A percentile compares a stretch with the other conserved stretches of the same genome.
phyloP scores from a whole-genome alignment of 768 basidiomycete genomes.

The Boletus tomentosulus region DNA sequence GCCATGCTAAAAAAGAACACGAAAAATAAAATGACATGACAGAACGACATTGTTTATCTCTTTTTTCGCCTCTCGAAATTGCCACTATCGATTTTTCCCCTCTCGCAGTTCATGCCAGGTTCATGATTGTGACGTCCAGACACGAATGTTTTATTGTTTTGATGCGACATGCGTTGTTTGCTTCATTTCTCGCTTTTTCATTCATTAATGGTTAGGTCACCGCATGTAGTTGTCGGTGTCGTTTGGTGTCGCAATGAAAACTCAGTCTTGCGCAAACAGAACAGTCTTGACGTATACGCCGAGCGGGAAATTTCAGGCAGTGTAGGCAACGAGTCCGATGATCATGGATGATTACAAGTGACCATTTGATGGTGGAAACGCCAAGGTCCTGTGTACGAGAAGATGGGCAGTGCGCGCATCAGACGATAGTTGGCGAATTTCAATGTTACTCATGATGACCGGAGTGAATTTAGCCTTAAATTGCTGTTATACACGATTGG shows the following conservation, averaged over 20 bases:
- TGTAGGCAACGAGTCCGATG: no score
- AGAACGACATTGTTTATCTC: conserved; percentile 1
- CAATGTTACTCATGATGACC: no score
- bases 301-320: no score
- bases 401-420: no score
- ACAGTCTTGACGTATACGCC: background rate
- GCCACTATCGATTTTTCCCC: background rate
- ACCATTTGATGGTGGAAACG: no score
- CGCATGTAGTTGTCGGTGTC: conserved; percentile 22
- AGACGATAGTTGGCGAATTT: no score
- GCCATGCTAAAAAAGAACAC: background rate
- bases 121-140: conserved; percentile 15
- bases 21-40: background rate
- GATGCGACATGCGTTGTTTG: conserved; percentile 1
- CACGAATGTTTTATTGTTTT: background rate
- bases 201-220: conserved; percentile 6
- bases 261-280: background rate
- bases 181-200: conserved; percentile 5
- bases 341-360: no score
- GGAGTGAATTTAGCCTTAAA: no score
- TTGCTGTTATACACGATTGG: conserved; percentile 1
- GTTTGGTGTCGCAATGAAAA: background rate
- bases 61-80: conserved; percentile 1
- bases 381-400: no score
- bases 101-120: conserved; percentile 20